Base-by-base conservation (phyloP, 1,139 yeast species). In the Pneumocystis oryctolagi region DNA sequence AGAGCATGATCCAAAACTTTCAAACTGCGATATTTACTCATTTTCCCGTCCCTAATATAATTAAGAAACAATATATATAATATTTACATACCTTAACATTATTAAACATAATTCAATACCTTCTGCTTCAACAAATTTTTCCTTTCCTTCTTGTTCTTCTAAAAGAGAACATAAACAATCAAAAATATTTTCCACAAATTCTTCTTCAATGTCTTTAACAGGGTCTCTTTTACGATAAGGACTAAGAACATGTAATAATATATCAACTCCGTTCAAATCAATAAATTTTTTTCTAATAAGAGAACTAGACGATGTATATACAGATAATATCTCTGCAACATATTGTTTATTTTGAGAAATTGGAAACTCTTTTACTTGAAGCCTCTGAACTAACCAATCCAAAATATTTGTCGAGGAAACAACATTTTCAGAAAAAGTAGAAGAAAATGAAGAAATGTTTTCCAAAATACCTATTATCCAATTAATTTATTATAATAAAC, bases 31-130 rank as follows among this genome's bases (percentile, higher is more conserved):
- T 63, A 62, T 25, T 66, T 64, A 39, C 70, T 60, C 63, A 63
- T 61, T 63, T 68, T 61, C 55, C 69, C 67, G 34, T 63, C 61
- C 56, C 62, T 47, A 47, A 9, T 47, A 47, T 9, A 14, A 20
- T 47, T 25, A 25, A 47, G 9, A 47, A 47, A 47, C 30, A 25
- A 47, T 47, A 25, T 47, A 34, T 25, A 47, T 28, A 47, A 34
- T 34, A 34, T 34, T 47, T 25, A 47, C 16, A 47, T 47, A 47
- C 55, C 55, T 62, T 30, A 71, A 42, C 39, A 73, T 58, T 14
- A 70, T 65, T 16, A 71, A 62, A 67, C 72, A 66, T n/a, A 74
- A 67, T 56, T 73, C 75, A 14, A 71, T 65, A 5, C 76, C 76
- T 61, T 74, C 76, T 18, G 65, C 66, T 32, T 71, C 70, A 4